Evolutionary conservation across 371 early-diverging fungal genomes (phyloP), one percentile per base, ranked within the genome.

Genomic region (Mortierella sp.): DNA sequence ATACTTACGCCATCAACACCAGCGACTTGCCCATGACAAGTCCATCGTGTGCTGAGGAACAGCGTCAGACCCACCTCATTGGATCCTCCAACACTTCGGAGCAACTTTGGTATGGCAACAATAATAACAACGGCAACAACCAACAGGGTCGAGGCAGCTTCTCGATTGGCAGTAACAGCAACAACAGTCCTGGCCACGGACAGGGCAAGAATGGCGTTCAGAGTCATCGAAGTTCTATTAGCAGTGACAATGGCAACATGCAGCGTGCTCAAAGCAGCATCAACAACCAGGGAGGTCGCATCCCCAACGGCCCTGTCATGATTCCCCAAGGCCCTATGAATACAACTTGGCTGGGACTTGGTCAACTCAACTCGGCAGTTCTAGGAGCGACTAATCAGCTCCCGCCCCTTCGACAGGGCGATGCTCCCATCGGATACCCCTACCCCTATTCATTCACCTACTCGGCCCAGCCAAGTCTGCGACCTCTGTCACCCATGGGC

Each of bases 61-160:
- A 70, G 34, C 47, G 3, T 21, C 75, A 50, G 47, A 38, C 52
- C 21, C 58, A 72, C 19, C 52, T 73, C 3, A n/a, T 76, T 4
- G 76, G 70, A 16, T 63, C 77, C 0, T 74, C 81, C 28, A 81
- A 76, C 42, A 72, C 60, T 19, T 55, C 84, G 4, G 65, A 81
- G n/a, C 73, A 50, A 13, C 55, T 77, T 10, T 84, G 84, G 84
- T 75, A 68, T 83, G 70, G 63, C 74, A 80, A 65, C 71, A 72
- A 26, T 70, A 81, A 50, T 73, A 77, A 72, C 83, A 31, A 60
- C 70, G 38, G n/a, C 80, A 42, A 76, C 73, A 71, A 78, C 80
- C 14, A 14, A 42, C 76, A 74, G 38, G 71, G 77, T 38, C 73
- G 68, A 42, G 65, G 45, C 44, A 54, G 70, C 38, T 54, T 34